Conservation (phyloP, 1,139 yeast genomes). For the Nadsonia commutata region DNA sequence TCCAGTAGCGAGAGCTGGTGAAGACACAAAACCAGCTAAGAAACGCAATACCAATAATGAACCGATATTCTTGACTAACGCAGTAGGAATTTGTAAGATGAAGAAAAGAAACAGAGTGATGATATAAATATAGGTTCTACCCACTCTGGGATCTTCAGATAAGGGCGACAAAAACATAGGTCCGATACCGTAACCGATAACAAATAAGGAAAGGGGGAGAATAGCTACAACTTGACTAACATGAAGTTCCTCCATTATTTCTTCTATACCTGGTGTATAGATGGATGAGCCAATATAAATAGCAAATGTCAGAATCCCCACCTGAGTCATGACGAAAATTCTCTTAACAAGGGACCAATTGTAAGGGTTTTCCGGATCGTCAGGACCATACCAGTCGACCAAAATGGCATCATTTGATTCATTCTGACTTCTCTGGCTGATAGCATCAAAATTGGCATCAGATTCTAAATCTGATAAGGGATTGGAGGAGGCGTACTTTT, state of each 20-base stretch:
- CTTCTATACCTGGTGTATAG: constrained; percentile 38
- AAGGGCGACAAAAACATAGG: constrained; percentile 40
- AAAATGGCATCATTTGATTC: neutral
- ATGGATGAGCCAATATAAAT: constrained; percentile 49
- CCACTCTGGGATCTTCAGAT: constrained; percentile 35
- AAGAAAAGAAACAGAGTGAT: constrained; percentile 30
- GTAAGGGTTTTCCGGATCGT: constrained; percentile 41
- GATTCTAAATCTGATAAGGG: neutral
- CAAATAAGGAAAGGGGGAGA: constrained; percentile 39
- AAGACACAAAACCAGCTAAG: constrained; percentile 62
- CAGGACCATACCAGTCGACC: constrained; percentile 31
- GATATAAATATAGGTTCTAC: constrained; percentile 39
- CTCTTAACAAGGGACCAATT: constrained; percentile 37
- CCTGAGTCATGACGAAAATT: constrained; percentile 25
- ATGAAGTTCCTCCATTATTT: constrained; percentile 29
- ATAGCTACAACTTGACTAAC: constrained; percentile 30
- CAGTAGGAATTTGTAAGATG: constrained; percentile 17
- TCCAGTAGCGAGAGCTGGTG: constrained; percentile 75
- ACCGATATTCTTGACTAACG: constrained; percentile 35
- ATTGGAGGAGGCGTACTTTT: neutral
- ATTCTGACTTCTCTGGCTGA: neutral
- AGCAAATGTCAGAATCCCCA: constrained; percentile 32
- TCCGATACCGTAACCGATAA: constrained; percentile 41
- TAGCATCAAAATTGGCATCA: neutral
- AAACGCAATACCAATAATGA: constrained; percentile 47